These are phyloP conservation scores for Pseudogymnoascus sp. DNA, from an alignment of 2,329 filamentous ascomycete species.

Conservation along the genomic window DNA sequence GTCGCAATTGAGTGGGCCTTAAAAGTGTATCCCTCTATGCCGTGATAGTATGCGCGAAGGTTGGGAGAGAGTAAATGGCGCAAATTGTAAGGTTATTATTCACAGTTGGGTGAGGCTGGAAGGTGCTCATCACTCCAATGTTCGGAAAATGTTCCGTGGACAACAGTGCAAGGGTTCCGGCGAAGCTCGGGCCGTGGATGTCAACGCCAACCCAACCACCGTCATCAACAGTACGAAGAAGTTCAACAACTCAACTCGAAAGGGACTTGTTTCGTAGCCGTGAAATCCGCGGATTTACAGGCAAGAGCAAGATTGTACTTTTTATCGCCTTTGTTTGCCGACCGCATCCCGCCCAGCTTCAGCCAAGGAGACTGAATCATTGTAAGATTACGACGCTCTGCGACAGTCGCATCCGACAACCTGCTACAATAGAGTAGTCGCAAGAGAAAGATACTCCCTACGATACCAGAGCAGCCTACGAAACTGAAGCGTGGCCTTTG, in stretches of 20 bases:
- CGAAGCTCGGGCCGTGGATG: conserved; percentile 4
- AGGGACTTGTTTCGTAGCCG: conserved; percentile 4
- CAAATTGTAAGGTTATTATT: conserved; percentile 6
- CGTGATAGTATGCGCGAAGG: not conserved
- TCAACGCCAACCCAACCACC: conserved; percentile 6
- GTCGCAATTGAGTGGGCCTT: not conserved
- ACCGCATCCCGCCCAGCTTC: not conserved
- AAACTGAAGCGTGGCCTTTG: not conserved
- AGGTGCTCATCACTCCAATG: conserved; percentile 1
- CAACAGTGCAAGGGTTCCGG: conserved; percentile 3
- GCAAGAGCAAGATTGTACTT: not conserved
- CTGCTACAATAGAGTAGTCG: not conserved
- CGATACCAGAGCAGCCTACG: not conserved
- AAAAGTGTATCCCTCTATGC: not conserved
- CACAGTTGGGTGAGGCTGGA: not conserved
- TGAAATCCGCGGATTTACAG: conserved; percentile 3
- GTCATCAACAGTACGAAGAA: conserved; percentile 8
- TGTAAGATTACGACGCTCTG: conserved; percentile 7
- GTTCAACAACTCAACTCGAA: conserved; percentile 1
- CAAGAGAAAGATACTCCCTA: not conserved
- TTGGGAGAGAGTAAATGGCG: not conserved
- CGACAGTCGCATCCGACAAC: conserved; percentile 6
- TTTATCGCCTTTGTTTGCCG: not conserved
- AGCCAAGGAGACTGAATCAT: not conserved
- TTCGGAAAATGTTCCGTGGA: conserved; percentile 7